phyloP scores from a whole-genome alignment of 192 early-diverging fungal species.

The Podila epicladia region DNA sequence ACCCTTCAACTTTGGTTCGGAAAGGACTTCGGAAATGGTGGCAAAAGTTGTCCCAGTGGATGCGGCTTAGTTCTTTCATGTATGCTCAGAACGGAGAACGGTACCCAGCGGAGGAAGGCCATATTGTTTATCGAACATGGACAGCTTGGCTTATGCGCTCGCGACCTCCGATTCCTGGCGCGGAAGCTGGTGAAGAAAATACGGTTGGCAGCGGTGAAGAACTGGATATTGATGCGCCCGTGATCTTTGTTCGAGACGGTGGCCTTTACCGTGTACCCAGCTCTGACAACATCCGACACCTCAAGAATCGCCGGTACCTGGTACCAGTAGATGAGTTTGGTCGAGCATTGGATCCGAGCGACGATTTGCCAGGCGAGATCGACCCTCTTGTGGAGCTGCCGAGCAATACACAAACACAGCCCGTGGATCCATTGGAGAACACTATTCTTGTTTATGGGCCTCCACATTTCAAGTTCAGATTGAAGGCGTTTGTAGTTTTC shows the following conservation, averaged over 20 bases:
- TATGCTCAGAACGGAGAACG: slow-evolving; percentile 65
- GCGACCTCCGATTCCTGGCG: slow-evolving; percentile 60
- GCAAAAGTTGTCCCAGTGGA: slow-evolving; percentile 63
- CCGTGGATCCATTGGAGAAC: slow-evolving; percentile 48
- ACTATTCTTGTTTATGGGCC: slow-evolving; percentile 91
- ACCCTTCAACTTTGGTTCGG: slow-evolving; percentile 68
- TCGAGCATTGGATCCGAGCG: slow-evolving; percentile 61
- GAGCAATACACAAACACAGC: slow-evolving; percentile 1
- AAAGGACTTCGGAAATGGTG: slow-evolving; percentile 77
- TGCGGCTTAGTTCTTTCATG: slow-evolving; percentile 87
- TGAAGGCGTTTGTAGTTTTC: slow-evolving; percentile 58
- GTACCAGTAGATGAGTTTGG: slow-evolving; percentile 76
- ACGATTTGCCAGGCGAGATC: slow-evolving; percentile 68
- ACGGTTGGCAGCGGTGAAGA: slow-evolving; percentile 55
- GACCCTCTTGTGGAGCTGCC: slow-evolving; percentile 53
- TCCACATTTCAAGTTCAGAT: slow-evolving; percentile 66
- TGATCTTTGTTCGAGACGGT: slow-evolving; percentile 68
- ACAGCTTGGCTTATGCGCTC: slow-evolving; percentile 60
- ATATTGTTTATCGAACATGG: slow-evolving; percentile 59
- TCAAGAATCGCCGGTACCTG: slow-evolving; percentile 80
- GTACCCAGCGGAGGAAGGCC: slow-evolving; percentile 77
- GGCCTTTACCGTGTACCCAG: slow-evolving; percentile 84
- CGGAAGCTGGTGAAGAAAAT: slow-evolving; percentile 14
- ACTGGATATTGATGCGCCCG: slow-evolving; percentile 53
- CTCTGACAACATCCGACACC: slow-evolving; percentile 81